Conservation (phyloP, 1,284 basidiomycete species). For the Pisolithus thermaeus region DNA sequence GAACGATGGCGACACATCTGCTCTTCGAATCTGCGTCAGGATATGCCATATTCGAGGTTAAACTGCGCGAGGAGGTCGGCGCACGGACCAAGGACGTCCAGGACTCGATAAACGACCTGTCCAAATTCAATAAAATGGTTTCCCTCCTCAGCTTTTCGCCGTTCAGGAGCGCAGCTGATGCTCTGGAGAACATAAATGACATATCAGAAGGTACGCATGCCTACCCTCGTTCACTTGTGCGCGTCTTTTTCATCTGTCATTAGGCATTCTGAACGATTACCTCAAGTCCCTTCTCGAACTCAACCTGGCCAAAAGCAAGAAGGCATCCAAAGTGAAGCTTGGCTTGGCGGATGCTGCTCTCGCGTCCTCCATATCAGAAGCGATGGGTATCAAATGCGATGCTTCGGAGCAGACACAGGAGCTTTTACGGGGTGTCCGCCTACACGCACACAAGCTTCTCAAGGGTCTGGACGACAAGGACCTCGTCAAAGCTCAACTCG, state of each 20-base stretch:
- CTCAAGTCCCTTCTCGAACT: constrained; percentile 85
- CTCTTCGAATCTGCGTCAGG: constrained; percentile 95
- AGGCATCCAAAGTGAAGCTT: constrained; percentile 79
- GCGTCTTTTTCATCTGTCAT: neutral
- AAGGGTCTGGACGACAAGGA: constrained; percentile 87
- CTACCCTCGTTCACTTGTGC: no score
- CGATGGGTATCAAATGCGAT: constrained; percentile 78
- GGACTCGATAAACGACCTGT: constrained; percentile 80
- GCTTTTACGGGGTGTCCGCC: constrained; percentile 89
- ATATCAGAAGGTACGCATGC: constrained; percentile 80
- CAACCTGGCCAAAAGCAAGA: constrained; percentile 76
- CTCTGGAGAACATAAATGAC: constrained; percentile 95
- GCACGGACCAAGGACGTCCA: constrained; percentile 80
- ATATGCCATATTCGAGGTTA: constrained; percentile 91
- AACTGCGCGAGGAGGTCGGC: constrained; percentile 87
- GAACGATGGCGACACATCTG: constrained; percentile 75
- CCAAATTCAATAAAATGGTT: constrained; percentile 95
- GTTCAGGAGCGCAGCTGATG: constrained; percentile 93
- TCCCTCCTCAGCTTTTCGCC: constrained; percentile 89
- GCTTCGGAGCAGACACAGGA: constrained; percentile 85
- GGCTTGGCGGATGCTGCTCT: constrained; percentile 81
- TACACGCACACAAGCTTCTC: constrained; percentile 90
- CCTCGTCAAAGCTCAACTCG: constrained; percentile 90
- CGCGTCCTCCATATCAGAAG: constrained; percentile 77
- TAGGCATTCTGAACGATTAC: constrained; percentile 85